Evolutionary conservation across 352 stramenopile species (phyloP), one percentile per base, ranked within the genome.

Genomic region (Phytophthora tentaculata): DNA sequence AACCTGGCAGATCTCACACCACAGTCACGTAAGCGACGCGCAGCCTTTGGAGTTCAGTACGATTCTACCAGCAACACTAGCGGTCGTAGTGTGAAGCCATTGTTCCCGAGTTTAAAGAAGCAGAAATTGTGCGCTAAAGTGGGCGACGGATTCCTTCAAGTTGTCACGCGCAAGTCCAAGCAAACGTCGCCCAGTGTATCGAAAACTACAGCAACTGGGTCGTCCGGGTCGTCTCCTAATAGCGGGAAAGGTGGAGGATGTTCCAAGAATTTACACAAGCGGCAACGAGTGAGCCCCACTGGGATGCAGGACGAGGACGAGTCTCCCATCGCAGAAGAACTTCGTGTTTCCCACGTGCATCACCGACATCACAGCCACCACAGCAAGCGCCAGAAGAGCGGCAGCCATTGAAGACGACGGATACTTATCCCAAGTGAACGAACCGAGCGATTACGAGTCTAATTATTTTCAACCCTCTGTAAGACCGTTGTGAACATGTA

Each of bases 21-120:
- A 10, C 72, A 79, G 41, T 69, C 72, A n/a, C 67, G 72, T 14
- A 79, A 79, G 22, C 67, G 72, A 47, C 72, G 72, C 23, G 72
- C 68, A 24, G 50, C 63, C 13, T 71, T 69, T 43, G 72, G 53
- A 9, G 23, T 58, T 20, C 63, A 76, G 35, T 53, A 63, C 17
- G 61, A 72, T 47, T 66, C 41, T 71, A 28, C 57, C 32, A 69
- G 29, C 29, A 70, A 49, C 52, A 66, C 13, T 44, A 64, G 17
- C 19, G 60, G 61, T 43, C 64, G 58, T 22, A 69, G 56, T 28
- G 55, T 73, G 2, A 71, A 81, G 53, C 71, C 74, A 14, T 47
- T 85, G 43, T 86, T 83, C 47, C 68, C 75, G 24, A 86, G 61
- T 53, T 47, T 75, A 4, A 88, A 88, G 64, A 88, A 88, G 59